Percentiles rank a stretch among this genome's conserved stretches.
Conservation (phyloP, 2,329 filamentous ascomycete genomes). For the Cadophora sp. region DNA sequence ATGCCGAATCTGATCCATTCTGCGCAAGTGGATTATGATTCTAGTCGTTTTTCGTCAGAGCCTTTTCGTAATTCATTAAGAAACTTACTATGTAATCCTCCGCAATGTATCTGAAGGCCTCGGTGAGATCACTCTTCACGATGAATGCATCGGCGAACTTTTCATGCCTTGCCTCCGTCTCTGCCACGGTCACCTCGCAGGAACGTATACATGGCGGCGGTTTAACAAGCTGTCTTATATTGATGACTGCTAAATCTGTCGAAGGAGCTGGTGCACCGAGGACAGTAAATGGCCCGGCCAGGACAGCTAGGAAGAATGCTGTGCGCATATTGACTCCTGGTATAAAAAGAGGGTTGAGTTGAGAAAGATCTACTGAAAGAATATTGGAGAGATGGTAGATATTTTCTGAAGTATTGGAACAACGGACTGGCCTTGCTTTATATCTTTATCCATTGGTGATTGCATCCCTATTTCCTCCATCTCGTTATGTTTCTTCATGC, state of each 20-base stretch:
- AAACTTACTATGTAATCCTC: conserved; percentile 27
- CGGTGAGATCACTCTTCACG: conserved; percentile 24
- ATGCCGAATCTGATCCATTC: conserved; percentile 27
- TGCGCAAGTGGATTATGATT: conserved; percentile 28
- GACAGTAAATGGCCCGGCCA: neutral
- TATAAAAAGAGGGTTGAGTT: neutral
- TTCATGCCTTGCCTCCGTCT: conserved; percentile 21
- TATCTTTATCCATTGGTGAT: neutral
- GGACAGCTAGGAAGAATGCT: neutral
- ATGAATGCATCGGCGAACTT: conserved; percentile 23
- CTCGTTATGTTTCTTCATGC: neutral
- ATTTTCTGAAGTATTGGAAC: too few species aligned
- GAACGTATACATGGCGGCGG: conserved; percentile 3
- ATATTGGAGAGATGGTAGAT: too few species aligned
- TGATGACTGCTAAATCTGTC: neutral
- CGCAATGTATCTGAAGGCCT: conserved; percentile 27
- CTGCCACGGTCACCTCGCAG: neutral
- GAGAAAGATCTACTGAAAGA: too few species aligned
- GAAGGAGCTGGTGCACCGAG: neutral
- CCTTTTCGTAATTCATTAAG: too few species aligned
- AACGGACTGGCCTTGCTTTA: neutral
- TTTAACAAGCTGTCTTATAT: neutral
- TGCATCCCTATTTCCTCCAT: neutral
- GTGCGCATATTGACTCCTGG: neutral
- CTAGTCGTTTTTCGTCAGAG: neutral